These are phyloP conservation scores for Fulvia fulva DNA, from an alignment of 2,329 filamentous ascomycete species.

Conservation along the genomic window DNA sequence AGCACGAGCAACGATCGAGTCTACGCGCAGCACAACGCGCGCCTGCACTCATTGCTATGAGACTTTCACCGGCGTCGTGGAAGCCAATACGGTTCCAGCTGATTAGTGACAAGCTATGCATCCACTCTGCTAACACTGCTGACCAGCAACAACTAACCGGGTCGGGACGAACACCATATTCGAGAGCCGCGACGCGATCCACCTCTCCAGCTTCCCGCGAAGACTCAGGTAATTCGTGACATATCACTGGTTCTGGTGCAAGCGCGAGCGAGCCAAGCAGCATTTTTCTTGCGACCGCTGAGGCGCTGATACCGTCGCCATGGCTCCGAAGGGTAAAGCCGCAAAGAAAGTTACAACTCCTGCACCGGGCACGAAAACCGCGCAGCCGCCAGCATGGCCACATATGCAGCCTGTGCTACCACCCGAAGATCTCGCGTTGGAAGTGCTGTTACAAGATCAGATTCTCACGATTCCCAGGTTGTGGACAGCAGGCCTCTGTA, in stretches of 20 bases:
- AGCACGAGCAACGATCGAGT: too few relatives aligned
- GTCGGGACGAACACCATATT: too few relatives aligned
- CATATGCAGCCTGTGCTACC: conserved; percentile 65
- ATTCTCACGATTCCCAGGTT: conserved; percentile 71
- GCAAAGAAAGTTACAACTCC: neutral
- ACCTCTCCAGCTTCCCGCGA: too few relatives aligned
- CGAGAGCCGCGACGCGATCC: too few relatives aligned
- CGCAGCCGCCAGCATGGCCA: conserved; percentile 60
- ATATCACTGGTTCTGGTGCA: too few relatives aligned
- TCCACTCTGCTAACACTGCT: neutral
- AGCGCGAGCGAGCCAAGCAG: too few relatives aligned
- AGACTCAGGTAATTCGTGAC: too few relatives aligned
- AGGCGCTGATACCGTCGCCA: neutral
- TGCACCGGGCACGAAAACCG: neutral
- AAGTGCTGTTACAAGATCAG: conserved; percentile 58
- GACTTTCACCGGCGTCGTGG: neutral
- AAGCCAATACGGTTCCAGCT: neutral
- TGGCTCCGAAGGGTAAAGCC: conserved; percentile 11
- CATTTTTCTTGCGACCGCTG: neutral
- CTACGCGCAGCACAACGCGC: too few relatives aligned
- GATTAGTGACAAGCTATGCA: neutral
- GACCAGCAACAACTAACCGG: neutral
- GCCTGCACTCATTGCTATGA: neutral
- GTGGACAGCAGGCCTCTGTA: conserved; percentile 71
- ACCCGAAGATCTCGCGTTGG: conserved; percentile 58